Conservation (phyloP, 2,329 filamentous ascomycete species). For the Aspergillus piperis region DNA sequence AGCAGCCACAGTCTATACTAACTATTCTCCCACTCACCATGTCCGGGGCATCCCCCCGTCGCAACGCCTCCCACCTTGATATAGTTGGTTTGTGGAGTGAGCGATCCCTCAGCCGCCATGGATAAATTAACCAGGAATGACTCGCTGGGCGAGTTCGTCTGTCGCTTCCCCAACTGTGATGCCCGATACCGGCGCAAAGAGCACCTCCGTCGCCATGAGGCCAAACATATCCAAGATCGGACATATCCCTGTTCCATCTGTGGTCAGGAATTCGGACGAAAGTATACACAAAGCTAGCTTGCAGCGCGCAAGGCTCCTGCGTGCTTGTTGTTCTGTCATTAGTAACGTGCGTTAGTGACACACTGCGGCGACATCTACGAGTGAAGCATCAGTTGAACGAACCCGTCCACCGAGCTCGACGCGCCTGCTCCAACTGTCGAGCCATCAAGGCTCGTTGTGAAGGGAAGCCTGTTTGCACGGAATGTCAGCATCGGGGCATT, state of each 20-base stretch:
- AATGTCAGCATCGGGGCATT: constrained; percentile 20
- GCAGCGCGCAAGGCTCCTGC: not conserved
- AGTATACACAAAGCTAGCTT: constrained; percentile 12
- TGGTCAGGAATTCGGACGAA: constrained; percentile 19
- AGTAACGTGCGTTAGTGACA: constrained; percentile 23
- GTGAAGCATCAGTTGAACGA: constrained; percentile 19
- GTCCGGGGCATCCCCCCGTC: not conserved
- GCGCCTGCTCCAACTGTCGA: constrained; percentile 26
- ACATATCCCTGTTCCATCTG: constrained; percentile 20
- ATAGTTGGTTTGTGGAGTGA: not conserved
- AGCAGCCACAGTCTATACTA: not conserved
- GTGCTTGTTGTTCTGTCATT: not conserved
- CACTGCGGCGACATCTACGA: constrained; percentile 29
- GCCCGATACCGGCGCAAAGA: constrained; percentile 29
- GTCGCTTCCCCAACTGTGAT: constrained; percentile 14
- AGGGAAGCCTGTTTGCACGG: constrained; percentile 21
- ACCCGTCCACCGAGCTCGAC: constrained; percentile 8
- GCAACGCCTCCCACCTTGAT: not conserved
- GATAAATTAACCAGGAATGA: not conserved
- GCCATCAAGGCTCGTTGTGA: constrained; percentile 21
- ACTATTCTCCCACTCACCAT: not conserved
- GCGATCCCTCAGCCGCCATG: not conserved
- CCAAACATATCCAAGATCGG: constrained; percentile 19
- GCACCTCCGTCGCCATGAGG: constrained; percentile 27
- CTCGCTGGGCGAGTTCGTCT: not conserved